phyloP scores from a whole-genome alignment of 106 monocot species.

The Acorus gramineus region DNA sequence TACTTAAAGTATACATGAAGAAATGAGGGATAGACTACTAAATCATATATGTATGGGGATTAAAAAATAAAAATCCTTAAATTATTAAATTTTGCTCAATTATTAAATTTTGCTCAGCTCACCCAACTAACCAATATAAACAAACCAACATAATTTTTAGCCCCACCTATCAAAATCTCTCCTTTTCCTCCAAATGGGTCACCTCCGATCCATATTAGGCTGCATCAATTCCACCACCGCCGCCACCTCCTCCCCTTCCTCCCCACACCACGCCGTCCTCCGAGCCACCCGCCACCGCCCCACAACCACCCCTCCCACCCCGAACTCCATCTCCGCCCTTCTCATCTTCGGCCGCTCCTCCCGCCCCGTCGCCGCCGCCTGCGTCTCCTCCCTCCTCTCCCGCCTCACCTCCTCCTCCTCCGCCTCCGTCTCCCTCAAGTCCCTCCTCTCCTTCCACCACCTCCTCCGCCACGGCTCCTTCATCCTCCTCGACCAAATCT shows the following conservation, averaged over 20 bases:
- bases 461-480: constrained; percentile 11
- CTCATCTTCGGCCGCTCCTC: constrained; percentile 17
- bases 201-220: too few relatives aligned
- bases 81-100: too few relatives aligned
- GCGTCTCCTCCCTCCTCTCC: constrained; percentile 12
- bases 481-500: constrained; percentile 27
- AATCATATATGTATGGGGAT: too few relatives aligned
- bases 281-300: constrained; percentile 13
- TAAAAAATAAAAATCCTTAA: too few relatives aligned
- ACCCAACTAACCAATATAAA: too few relatives aligned
- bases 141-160: too few relatives aligned
- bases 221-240: neutral
- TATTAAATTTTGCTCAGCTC: too few relatives aligned
- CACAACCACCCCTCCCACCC: constrained; percentile 1
- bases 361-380: constrained; percentile 11
- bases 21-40: too few relatives aligned
- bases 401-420: constrained; percentile 10
- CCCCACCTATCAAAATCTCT: too few relatives aligned
- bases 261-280: constrained; percentile 10
- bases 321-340: neutral
- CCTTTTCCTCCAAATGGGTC: too few relatives aligned
- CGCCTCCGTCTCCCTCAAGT: constrained; percentile 23
- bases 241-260: neutral
- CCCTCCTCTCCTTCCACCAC: constrained; percentile 16
- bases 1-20: too few relatives aligned